phyloP scores from a whole-genome alignment of 2,329 filamentous ascomycete species.

The Basipetospora chlamydospora region DNA sequence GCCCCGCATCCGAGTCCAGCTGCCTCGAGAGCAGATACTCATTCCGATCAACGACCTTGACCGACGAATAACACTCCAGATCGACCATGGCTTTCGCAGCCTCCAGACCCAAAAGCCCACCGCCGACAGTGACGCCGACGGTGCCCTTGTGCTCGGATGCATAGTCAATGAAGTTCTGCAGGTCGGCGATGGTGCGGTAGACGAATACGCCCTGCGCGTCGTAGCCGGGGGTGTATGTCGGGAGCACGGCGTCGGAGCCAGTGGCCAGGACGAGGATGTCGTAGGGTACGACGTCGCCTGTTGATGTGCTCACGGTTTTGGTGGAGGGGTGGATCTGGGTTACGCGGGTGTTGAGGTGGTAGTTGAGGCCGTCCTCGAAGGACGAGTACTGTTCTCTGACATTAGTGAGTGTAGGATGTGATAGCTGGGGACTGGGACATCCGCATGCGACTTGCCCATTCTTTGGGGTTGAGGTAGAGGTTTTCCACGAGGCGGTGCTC shows the following conservation, averaged over 20 bases:
- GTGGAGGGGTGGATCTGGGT: constrained; percentile 22
- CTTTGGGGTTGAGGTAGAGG: constrained; percentile 91
- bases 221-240: constrained; percentile 55
- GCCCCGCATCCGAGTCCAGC: constrained; percentile 66
- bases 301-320: constrained; percentile 56
- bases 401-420: constrained; percentile 1
- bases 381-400: constrained; percentile 1
- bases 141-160: constrained; percentile 51
- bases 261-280: constrained; percentile 75
- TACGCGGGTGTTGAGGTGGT: constrained; percentile 33
- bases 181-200: constrained; percentile 72
- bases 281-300: constrained; percentile 56
- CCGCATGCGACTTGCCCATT: constrained; percentile 50
- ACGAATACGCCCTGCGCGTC: constrained; percentile 78
- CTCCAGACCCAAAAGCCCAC: constrained; percentile 72
- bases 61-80: constrained; percentile 55
- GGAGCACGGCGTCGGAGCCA: constrained; percentile 65
- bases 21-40: constrained; percentile 72
- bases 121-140: constrained; percentile 65
- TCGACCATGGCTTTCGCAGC: constrained; percentile 89
- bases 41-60: constrained; percentile 71
- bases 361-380: constrained; percentile 22
- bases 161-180: constrained; percentile 63
- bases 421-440: too few relatives aligned
- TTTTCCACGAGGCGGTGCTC: constrained; percentile 69